Evolutionary conservation across 768 basidiomycete genomes (phyloP), one percentile per base, ranked within the genome.

Genomic region (Lentinula detonsa): DNA sequence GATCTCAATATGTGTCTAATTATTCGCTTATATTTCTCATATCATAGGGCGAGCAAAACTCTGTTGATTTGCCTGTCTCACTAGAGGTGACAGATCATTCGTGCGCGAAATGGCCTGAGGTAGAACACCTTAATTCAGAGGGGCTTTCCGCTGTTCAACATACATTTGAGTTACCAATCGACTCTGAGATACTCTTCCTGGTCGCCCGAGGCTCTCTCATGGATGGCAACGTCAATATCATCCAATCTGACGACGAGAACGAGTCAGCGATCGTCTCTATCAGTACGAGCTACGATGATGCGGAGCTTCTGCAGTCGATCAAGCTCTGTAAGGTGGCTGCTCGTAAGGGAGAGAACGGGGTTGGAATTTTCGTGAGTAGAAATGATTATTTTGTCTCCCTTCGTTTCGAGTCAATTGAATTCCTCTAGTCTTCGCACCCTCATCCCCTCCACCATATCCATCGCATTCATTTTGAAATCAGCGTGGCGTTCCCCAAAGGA

Each of bases 361-460:
- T 78, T 13, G 76, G 77, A 0, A 70, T 79, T 59, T 78, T 70
- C 45, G 78, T 76, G 57, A 61, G 75, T 68, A 16, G 5, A 58
- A 11, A 46, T 28, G 23, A 31, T 10, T 34, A 43, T 35, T 33
- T 60, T 13, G 55, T 59, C 8, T 4, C 2, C 37, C 37, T 15
- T 2, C 21, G 6, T 8, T 10, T 49, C 15, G 21, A 23, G 13
- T 43, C 11, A 21, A 54, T 28, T 3, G 3, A 13, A 4, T n/a
- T 28, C 23, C 18, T 37, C n/a, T 11, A 31, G 33, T 63, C 70
- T 63, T 62, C 65, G 35, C 64, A 65, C 16, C 55, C 15, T 11
- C 59, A 35, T 31, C 64, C 23, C 45, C 40, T 5, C 11, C 33
- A 57, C 21, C 61, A 52, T 54, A 50, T 60, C 56, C 68, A 67